phyloP scores from a whole-genome alignment of 305 asterid genomes.

The Fraxinus angustifolia region DNA sequence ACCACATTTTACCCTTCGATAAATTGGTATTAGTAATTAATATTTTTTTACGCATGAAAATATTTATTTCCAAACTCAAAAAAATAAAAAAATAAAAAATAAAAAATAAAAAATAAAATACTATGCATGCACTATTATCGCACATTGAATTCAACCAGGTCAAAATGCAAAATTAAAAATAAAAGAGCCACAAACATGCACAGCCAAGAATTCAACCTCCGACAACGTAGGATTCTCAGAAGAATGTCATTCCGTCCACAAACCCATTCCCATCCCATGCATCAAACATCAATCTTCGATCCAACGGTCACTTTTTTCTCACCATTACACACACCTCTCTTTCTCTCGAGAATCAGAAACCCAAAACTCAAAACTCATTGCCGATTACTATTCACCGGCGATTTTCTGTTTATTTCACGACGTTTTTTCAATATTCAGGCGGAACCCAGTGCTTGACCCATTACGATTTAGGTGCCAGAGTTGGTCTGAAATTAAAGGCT shows the following conservation, averaged over 20 bases:
- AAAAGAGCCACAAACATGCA: conserved; percentile 23
- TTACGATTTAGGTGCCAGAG: conserved; percentile 10
- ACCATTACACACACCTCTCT: conserved; percentile 19
- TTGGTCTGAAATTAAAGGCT: conserved; percentile 10
- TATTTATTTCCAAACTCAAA: too few relatives aligned
- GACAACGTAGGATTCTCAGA: conserved; percentile 43
- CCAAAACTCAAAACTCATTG: conserved; percentile 20
- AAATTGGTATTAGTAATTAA: conserved; percentile 20
- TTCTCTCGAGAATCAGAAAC: conserved; percentile 25
- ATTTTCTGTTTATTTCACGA: not conserved
- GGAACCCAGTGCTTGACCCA: conserved; percentile 12
- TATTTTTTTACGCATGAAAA: too few relatives aligned
- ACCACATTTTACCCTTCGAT: not conserved
- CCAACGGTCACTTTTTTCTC: conserved; percentile 39
- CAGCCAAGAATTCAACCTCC: conserved; percentile 55
- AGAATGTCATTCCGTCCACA: conserved; percentile 43
- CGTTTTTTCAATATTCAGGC: conserved; percentile 27
- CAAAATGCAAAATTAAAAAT: conserved; percentile 30
- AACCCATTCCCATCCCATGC: conserved; percentile 28
- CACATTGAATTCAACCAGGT: conserved; percentile 27
- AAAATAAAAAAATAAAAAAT: too few relatives aligned
- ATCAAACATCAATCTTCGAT: conserved; percentile 31
- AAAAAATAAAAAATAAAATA: too few relatives aligned
- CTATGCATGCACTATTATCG: too few relatives aligned
- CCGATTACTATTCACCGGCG: not conserved